These are phyloP conservation scores for Ambrosia hybrid DNA, from an alignment of 140 eudicot species.

Conservation along the genomic window DNA sequence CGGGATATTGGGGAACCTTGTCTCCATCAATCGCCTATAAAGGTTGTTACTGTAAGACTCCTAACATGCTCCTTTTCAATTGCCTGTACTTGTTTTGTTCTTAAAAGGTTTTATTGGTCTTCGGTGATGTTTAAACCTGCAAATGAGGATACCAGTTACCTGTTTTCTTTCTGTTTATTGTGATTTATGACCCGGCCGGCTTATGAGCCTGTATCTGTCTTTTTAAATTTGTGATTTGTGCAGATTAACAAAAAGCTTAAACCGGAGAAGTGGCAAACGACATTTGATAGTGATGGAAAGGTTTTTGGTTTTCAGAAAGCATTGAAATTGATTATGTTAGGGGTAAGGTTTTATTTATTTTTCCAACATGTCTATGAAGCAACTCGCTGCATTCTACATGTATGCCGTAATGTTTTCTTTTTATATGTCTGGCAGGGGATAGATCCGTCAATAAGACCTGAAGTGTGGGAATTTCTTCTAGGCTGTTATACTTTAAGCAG, in stretches of 20 bases:
- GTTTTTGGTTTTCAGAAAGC: slow-evolving; percentile 78
- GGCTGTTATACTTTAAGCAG: slow-evolving; percentile 92
- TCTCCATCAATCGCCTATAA: slow-evolving; percentile 82
- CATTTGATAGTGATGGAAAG: slow-evolving; percentile 84
- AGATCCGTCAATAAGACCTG: slow-evolving; percentile 93
- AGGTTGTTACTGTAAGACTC: slow-evolving; percentile 90
- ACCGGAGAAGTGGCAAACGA: slow-evolving; percentile 95
- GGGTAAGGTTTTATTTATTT: slow-evolving; percentile 54
- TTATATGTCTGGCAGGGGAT: slow-evolving; percentile 64
- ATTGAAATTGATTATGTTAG: slow-evolving; percentile 69
- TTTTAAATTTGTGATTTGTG: slow-evolving; percentile 16
- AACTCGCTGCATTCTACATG: not conserved
- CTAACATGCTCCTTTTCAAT: slow-evolving; percentile 17
- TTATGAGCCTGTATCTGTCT: not conserved
- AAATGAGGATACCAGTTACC: not conserved
- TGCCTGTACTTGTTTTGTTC: not conserved
- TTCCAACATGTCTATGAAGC: slow-evolving; percentile 10
- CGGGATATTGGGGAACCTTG: slow-evolving; percentile 97
- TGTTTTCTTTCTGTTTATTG: not conserved
- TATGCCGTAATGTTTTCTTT: not conserved
- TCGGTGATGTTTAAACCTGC: not conserved
- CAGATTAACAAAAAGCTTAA: slow-evolving; percentile 93
- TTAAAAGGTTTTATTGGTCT: not conserved
- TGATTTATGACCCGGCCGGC: slow-evolving; percentile 10
- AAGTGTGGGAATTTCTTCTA: slow-evolving; percentile 98